phyloP scores from a whole-genome alignment of 23 red algal genomes.

The Gracilaria gracilis region DNA sequence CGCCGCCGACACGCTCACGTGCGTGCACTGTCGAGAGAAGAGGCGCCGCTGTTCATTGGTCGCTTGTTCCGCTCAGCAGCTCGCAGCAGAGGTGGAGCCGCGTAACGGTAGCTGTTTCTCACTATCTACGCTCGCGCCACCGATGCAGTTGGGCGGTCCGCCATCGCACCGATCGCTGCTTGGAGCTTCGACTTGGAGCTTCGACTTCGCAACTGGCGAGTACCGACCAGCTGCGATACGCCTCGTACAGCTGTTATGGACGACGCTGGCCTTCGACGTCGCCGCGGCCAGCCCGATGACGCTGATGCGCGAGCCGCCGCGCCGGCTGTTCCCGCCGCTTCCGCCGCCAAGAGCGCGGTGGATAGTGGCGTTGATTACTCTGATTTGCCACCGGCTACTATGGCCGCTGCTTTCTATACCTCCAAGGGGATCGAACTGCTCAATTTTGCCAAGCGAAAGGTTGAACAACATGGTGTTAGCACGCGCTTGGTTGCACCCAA shows the following conservation, averaged over 20 bases:
- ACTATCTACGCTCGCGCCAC: neutral
- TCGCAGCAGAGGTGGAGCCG: neutral
- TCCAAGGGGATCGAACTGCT: conserved; percentile 68
- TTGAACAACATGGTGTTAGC: conserved; percentile 33
- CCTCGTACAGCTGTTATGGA: neutral
- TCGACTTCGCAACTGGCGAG: neutral
- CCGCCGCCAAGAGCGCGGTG: neutral
- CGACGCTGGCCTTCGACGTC: conserved; percentile 12
- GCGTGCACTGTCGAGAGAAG: neutral
- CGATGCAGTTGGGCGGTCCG: neutral
- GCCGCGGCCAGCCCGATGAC: neutral
- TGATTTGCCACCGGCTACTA: conserved; percentile 15
- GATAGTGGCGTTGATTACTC: neutral
- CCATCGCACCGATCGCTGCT: too few species aligned
- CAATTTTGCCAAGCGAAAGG: conserved; percentile 61
- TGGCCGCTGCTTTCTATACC: conserved; percentile 66
- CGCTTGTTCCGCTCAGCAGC: neutral
- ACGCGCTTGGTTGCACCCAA: conserved; percentile 18
- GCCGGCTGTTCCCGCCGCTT: neutral
- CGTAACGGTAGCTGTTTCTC: neutral
- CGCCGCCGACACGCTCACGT: neutral
- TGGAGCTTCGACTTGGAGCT: neutral
- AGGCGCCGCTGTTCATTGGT: neutral
- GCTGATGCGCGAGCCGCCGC: neutral
- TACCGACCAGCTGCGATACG: neutral